These are phyloP conservation scores for Pinus taeda DNA, from an alignment of 75 land plant genomes.

Conservation along the genomic window DNA sequence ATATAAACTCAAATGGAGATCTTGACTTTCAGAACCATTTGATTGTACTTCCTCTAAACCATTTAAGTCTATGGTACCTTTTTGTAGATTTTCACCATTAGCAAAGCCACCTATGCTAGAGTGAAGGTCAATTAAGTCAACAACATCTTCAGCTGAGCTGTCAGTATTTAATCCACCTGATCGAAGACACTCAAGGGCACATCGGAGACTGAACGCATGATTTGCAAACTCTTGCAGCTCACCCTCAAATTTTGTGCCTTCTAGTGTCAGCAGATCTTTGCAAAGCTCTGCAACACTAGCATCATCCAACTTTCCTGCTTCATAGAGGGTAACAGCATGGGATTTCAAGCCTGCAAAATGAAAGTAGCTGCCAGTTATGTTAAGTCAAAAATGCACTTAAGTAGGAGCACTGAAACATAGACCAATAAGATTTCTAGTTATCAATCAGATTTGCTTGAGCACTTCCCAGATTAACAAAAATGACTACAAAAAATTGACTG, in stretches of 20 bases:
- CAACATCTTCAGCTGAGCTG: constrained; percentile 17
- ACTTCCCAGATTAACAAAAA: too few relatives aligned
- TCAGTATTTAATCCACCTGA: constrained; percentile 63
- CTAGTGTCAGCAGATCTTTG: constrained; percentile 78
- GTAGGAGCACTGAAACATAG: not conserved
- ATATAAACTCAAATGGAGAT: not conserved
- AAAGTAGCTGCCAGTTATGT: not conserved
- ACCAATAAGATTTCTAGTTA: too few relatives aligned
- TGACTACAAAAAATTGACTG: too few relatives aligned
- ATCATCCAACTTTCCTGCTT: constrained; percentile 98
- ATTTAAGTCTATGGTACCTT: not conserved
- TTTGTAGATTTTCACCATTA: constrained; percentile 3
- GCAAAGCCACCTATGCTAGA: not conserved
- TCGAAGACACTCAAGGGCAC: constrained; percentile 82
- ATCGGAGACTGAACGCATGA: constrained; percentile 90
- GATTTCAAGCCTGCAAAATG: constrained; percentile 80
- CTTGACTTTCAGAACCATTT: not conserved
- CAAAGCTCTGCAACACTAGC: constrained; percentile 85
- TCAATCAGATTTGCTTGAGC: too few relatives aligned
- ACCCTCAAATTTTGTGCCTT: constrained; percentile 93
- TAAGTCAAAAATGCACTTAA: not conserved
- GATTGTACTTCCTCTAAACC: not conserved
- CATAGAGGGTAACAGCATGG: constrained; percentile 98
- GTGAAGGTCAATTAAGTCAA: constrained; percentile 2
- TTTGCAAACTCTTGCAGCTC: constrained; percentile 98